Evolutionary conservation across 2,329 filamentous ascomycete species (phyloP).

Genomic region (Aspergillus versicolor): DNA sequence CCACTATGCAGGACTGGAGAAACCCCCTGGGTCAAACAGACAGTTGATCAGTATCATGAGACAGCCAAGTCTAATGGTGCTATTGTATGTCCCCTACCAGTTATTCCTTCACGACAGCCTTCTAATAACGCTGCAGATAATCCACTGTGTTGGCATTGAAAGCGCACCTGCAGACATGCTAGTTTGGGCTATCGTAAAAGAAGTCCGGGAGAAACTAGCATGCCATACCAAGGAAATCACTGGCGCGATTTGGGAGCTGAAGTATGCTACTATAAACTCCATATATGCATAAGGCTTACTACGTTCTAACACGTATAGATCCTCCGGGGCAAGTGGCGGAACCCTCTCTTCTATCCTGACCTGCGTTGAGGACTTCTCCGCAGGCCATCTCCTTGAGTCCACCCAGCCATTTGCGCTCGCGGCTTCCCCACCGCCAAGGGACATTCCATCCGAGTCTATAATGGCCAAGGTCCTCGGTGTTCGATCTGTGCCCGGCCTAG

Average conservation of each 20-base stretch:
- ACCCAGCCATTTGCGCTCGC: slow-evolving; percentile 54
- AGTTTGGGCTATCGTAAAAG: slow-evolving; percentile 53
- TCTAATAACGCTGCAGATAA: slow-evolving; percentile 43
- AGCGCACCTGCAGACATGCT: slow-evolving; percentile 60
- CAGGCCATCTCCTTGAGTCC: slow-evolving; percentile 46
- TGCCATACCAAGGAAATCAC: slow-evolving; percentile 53
- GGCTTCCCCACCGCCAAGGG: slow-evolving; percentile 39
- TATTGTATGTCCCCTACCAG: slow-evolving; percentile 47
- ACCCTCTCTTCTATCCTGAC: slow-evolving; percentile 67
- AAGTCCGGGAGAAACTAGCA: slow-evolving; percentile 52
- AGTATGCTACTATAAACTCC: slow-evolving; percentile 33
- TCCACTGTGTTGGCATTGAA: slow-evolving; percentile 61
- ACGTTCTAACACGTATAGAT: slow-evolving; percentile 22
- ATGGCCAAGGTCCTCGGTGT: slow-evolving; percentile 48
- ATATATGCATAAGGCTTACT: not conserved
- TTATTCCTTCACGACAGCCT: not conserved
- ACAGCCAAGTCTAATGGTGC: slow-evolving; percentile 59
- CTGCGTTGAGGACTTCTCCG: slow-evolving; percentile 49
- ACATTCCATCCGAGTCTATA: slow-evolving; percentile 31
- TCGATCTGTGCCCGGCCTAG: slow-evolving; percentile 55
- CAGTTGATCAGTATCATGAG: slow-evolving; percentile 61
- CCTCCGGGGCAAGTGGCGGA: slow-evolving; percentile 54
- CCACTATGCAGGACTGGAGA: slow-evolving; percentile 55
- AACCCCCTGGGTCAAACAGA: slow-evolving; percentile 62
- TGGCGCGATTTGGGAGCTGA: slow-evolving; percentile 54